Conservation (phyloP, 352 stramenopile genomes). For the Globisporangium lucens region DNA sequence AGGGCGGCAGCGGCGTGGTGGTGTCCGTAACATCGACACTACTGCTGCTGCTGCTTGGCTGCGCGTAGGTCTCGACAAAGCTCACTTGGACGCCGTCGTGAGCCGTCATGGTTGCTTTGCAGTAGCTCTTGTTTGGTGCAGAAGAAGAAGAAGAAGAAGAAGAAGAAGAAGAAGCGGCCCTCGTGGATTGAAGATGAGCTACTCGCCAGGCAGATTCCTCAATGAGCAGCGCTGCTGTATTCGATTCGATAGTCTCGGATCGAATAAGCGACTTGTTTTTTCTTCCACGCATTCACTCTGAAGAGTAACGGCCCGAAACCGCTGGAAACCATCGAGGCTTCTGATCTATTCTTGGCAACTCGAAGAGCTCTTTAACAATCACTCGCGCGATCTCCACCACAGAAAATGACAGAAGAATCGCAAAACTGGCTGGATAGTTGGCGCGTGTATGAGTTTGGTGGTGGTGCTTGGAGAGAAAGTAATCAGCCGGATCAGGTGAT, state of each 20-base stretch:
- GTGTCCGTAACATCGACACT: neutral
- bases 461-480: neutral
- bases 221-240: neutral
- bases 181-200: neutral
- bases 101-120: constrained; percentile 1
- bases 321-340: neutral
- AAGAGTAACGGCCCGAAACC: neutral
- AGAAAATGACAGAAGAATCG: neutral
- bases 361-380: too few species aligned
- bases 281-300: neutral
- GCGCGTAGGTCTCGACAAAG: constrained; percentile 32
- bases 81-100: constrained; percentile 17
- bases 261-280: neutral
- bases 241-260: neutral
- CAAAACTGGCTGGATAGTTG: neutral
- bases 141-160: too few species aligned
- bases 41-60: constrained; percentile 16
- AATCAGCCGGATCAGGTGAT: too few species aligned
- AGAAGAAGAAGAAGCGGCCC: too few species aligned
- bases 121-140: neutral
- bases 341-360: too few species aligned
- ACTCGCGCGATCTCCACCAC: neutral
- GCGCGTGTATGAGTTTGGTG: too few species aligned
- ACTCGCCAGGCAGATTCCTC: neutral
- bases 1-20: neutral